Evolutionary conservation across 805 yeast species (phyloP).

Genomic region (Saccharomycopsis sp.): DNA sequence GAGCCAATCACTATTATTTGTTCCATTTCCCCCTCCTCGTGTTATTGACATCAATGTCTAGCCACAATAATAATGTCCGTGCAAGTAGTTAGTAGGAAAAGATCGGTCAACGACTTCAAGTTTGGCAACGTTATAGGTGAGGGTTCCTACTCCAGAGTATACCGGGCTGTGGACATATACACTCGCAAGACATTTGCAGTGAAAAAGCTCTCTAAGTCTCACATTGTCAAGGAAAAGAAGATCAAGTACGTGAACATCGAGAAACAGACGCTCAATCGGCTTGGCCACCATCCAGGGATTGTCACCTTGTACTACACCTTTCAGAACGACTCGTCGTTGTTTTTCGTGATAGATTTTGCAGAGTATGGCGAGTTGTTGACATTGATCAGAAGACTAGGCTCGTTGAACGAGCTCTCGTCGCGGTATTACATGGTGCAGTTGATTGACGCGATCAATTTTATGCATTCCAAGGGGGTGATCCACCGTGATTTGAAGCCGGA

Average conservation of each 20-base stretch:
- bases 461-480: slow-evolving; percentile 83
- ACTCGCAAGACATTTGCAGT: slow-evolving; percentile 76
- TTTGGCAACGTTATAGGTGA: slow-evolving; percentile 85
- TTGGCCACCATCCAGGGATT: slow-evolving; percentile 93
- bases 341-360: slow-evolving; percentile 90
- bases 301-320: slow-evolving; percentile 89
- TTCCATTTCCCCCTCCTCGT: no score
- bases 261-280: slow-evolving; percentile 76
- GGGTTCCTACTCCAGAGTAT: slow-evolving; percentile 94
- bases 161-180: slow-evolving; percentile 72
- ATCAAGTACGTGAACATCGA: slow-evolving; percentile 95
- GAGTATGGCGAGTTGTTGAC: slow-evolving; percentile 90
- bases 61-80: slow-evolving; percentile 13
- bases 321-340: slow-evolving; percentile 82
- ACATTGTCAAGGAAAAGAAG: slow-evolving; percentile 89
- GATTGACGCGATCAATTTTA: slow-evolving; percentile 83
- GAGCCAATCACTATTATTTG: no score
- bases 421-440: slow-evolving; percentile 80
- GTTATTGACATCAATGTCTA: no score
- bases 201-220: slow-evolving; percentile 84
- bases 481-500: slow-evolving; percentile 96
- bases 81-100: slow-evolving; percentile 33
- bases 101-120: slow-evolving; percentile 68
- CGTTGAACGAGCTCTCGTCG: slow-evolving; percentile 66
- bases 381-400: slow-evolving; percentile 69